Percentiles rank a stretch among this genome's conserved stretches.
phyloP scores from a whole-genome alignment of 352 stramenopile species.

The Pythium coloratum region DNA sequence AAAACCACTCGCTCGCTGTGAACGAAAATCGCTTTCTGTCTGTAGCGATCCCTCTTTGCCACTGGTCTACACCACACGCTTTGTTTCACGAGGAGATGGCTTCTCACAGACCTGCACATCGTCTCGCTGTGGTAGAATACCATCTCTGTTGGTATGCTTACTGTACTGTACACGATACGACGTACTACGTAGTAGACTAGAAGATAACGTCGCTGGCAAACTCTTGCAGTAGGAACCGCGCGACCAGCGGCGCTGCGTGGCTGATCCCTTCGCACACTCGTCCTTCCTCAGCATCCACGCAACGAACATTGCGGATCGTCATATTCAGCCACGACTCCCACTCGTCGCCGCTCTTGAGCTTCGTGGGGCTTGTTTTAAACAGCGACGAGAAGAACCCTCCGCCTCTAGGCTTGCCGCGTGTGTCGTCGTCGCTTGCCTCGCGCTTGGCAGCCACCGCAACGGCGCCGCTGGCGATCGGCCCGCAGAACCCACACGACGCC shows the following conservation, averaged over 20 bases:
- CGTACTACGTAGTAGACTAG: background rate
- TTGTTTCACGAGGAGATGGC: too few relatives aligned
- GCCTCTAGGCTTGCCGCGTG: background rate
- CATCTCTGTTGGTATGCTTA: background rate
- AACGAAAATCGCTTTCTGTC: too few relatives aligned
- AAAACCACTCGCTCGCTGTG: too few relatives aligned
- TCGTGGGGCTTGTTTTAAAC: background rate
- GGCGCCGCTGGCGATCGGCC: slow-evolving; percentile 3
- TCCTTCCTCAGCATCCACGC: background rate
- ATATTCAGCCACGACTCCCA: slow-evolving; percentile 24
- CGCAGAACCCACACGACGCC: slow-evolving; percentile 6
- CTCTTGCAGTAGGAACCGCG: slow-evolving; percentile 16
- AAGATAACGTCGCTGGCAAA: slow-evolving; percentile 16
- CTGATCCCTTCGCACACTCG: slow-evolving; percentile 5
- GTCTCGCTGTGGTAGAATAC: background rate
- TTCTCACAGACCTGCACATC: too few relatives aligned
- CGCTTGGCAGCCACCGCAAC: background rate
- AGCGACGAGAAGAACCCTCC: slow-evolving; percentile 3
- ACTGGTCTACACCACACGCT: too few relatives aligned
- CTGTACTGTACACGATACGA: too few relatives aligned
- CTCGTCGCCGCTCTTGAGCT: slow-evolving; percentile 9
- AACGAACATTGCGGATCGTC: background rate
- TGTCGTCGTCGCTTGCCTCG: background rate
- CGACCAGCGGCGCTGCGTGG: slow-evolving; percentile 15
- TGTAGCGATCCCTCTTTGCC: too few relatives aligned